These are phyloP conservation scores for Delonix regia DNA, from an alignment of 306 rosid genomes.

Conservation along the genomic window DNA sequence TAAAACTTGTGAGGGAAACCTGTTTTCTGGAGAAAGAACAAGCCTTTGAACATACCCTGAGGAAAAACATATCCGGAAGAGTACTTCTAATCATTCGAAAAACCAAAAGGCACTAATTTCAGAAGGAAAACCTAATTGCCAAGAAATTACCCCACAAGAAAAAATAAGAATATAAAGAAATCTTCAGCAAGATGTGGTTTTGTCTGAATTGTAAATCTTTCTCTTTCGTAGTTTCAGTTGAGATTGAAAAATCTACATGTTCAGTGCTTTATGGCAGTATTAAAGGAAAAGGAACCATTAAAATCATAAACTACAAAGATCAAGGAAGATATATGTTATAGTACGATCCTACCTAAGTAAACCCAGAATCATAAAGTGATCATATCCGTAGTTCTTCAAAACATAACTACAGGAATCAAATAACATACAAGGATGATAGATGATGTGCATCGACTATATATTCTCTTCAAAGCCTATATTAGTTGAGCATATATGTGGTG, in stretches of 20 bases:
- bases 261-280: background rate
- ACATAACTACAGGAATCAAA: background rate
- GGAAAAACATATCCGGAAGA: background rate
- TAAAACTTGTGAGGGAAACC: background rate
- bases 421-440: background rate
- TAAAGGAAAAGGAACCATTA: background rate
- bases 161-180: background rate
- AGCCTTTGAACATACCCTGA: background rate
- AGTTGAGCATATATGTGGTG: background rate
- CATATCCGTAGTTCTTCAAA: background rate
- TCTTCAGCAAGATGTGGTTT: background rate
- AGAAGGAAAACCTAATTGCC: slow-evolving; percentile 1
- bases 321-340: no score
- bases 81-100: background rate
- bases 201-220: no score
- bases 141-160: background rate
- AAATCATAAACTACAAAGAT: background rate
- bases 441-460: no score
- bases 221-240: no score
- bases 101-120: background rate
- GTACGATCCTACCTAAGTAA: no score
- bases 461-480: background rate
- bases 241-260: background rate
- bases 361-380: background rate
- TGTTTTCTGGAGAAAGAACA: background rate